These are phyloP conservation scores for Waltergamsia citrina DNA, from an alignment of 2,329 filamentous ascomycete genomes.

Conservation along the genomic window DNA sequence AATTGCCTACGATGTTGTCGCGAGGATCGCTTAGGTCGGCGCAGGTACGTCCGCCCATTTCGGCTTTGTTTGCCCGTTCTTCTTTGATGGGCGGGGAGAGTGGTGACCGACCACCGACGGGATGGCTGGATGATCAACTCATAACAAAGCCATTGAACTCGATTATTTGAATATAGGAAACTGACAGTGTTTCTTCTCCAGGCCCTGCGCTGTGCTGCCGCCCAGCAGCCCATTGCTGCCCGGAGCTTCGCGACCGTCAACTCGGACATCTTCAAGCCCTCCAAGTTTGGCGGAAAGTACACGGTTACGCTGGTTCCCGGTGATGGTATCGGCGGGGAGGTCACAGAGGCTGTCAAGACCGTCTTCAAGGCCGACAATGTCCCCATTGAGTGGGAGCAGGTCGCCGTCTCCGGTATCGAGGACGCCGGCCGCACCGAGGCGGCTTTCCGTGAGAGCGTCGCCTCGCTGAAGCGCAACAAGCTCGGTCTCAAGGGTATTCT, in stretches of 20 bases:
- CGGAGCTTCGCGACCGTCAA: conserved; percentile 71
- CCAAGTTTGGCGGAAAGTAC: conserved; percentile 99
- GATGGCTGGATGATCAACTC: background rate
- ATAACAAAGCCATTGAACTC: conserved; percentile 2
- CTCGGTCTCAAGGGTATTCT: conserved; percentile 97
- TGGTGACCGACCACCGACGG: background rate
- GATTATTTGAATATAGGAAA: background rate
- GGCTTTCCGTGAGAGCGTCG: conserved; percentile 90
- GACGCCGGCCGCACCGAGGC: conserved; percentile 80
- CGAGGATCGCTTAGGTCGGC: conserved; percentile 46
- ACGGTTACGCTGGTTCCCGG: conserved; percentile 97
- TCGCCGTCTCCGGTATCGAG: conserved; percentile 89
- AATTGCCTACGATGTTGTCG: conserved; percentile 41
- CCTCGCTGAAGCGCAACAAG: conserved; percentile 96
- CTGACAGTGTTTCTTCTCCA: conserved; percentile 13
- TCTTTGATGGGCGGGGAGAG: conserved; percentile 1
- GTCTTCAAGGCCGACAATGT: conserved; percentile 99
- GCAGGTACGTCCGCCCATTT: conserved; percentile 52
- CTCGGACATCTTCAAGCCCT: conserved; percentile 96
- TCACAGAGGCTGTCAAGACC: conserved; percentile 96
- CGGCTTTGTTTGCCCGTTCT: conserved; percentile 3
- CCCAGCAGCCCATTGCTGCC: conserved; percentile 32
- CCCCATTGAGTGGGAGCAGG: conserved; percentile 96
- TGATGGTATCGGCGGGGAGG: conserved; percentile 97
- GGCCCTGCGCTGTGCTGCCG: conserved; percentile 43